These are phyloP conservation scores for Effrenium voratum DNA, from an alignment of 73 alveolate species.

Conservation along the genomic window DNA sequence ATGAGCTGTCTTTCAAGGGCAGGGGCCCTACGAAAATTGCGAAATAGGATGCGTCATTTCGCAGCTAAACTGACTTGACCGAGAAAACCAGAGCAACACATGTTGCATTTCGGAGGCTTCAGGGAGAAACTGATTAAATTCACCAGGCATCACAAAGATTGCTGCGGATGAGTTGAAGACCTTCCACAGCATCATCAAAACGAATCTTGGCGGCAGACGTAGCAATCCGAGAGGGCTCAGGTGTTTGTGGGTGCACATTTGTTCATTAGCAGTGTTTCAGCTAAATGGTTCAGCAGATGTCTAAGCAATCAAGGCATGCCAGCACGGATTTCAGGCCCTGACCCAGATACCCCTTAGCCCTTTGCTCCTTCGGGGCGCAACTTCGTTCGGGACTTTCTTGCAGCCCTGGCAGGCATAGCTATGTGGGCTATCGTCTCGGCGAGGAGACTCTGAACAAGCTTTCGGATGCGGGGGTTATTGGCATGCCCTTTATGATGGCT, in stretches of 20 bases:
- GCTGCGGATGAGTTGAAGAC: conserved; percentile 60
- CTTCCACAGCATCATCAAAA: conserved; percentile 32
- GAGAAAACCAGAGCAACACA: not conserved
- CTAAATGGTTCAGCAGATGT: too few relatives aligned
- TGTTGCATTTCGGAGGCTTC: not conserved
- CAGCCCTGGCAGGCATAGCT: conserved; percentile 35
- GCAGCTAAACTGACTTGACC: not conserved
- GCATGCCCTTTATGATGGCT: conserved; percentile 81
- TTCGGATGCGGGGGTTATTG: conserved; percentile 32
- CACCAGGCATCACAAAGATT: not conserved
- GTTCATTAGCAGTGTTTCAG: too few relatives aligned
- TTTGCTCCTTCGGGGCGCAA: too few relatives aligned
- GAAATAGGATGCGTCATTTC: not conserved
- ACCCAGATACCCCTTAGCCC: too few relatives aligned
- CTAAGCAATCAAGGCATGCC: too few relatives aligned
- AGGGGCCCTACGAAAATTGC: not conserved
- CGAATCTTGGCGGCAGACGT: not conserved
- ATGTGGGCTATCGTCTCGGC: conserved; percentile 25
- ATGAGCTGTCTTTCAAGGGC: not conserved
- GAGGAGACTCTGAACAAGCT: conserved; percentile 26
- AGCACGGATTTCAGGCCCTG: too few relatives aligned
- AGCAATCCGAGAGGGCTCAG: not conserved
- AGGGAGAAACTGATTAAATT: not conserved
- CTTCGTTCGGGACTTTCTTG: not conserved
- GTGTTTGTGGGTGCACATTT: not conserved